Conservation (phyloP, 1,284 basidiomycete genomes). For the Sutorius eximius region DNA sequence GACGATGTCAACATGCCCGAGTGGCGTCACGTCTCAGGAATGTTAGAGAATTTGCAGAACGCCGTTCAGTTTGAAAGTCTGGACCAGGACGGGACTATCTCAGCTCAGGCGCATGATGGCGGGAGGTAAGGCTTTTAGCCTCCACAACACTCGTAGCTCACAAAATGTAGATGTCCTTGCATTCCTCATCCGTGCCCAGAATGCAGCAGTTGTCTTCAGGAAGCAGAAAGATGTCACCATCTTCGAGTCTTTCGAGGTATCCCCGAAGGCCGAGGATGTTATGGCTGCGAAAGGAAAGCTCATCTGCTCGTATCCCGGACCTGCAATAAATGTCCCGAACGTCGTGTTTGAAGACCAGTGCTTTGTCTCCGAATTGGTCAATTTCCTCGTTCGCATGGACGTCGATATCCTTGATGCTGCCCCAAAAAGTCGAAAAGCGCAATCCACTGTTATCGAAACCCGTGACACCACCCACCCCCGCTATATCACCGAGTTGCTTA, state of each 20-base stretch:
- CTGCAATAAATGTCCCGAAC: slow-evolving; percentile 27
- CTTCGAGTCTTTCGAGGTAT: slow-evolving; percentile 34
- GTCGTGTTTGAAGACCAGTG: slow-evolving; percentile 12
- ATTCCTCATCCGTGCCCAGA: slow-evolving; percentile 36
- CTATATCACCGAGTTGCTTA: slow-evolving; percentile 38
- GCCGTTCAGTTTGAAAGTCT: too few species aligned
- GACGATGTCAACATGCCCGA: background rate
- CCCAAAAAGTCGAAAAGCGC: background rate
- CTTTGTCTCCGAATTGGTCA: slow-evolving; percentile 28
- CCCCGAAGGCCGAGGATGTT: slow-evolving; percentile 10
- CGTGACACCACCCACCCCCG: slow-evolving; percentile 34
- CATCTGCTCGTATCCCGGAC: slow-evolving; percentile 35
- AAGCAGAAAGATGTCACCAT: slow-evolving; percentile 25
- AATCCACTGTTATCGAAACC: slow-evolving; percentile 18
- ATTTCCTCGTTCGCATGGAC: slow-evolving; percentile 34
- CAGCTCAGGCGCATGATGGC: too few species aligned
- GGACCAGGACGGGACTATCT: too few species aligned
- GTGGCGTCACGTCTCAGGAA: slow-evolving; percentile 18
- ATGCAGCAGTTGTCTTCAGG: slow-evolving; percentile 36
- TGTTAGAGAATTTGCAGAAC: slow-evolving; percentile 4
- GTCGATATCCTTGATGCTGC: slow-evolving; percentile 14
- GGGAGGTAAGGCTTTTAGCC: too few species aligned
- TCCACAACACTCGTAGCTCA: too few species aligned
- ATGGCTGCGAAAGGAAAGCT: slow-evolving; percentile 33
- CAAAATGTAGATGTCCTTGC: slow-evolving; percentile 19